Evolutionary conservation across 768 basidiomycete genomes (phyloP).

Genomic region (Leucosporidium yakuticum): DNA sequence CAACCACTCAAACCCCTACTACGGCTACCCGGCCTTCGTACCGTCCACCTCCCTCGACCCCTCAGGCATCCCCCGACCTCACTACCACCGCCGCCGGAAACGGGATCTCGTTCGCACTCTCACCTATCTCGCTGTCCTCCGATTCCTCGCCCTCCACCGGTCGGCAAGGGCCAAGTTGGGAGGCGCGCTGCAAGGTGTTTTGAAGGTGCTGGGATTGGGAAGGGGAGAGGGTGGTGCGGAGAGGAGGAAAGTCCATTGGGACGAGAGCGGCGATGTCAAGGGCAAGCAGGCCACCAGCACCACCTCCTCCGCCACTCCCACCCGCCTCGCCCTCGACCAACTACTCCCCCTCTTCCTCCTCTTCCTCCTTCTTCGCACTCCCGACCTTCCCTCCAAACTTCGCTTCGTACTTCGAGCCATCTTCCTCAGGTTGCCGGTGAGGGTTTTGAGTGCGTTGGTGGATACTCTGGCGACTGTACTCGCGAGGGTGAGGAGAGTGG

Average conservation of each 20-base stretch:
- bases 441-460: neutral
- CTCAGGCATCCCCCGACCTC: slow-evolving; percentile 20
- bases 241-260: slow-evolving; percentile 20
- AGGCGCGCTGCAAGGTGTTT: neutral
- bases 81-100: slow-evolving; percentile 33
- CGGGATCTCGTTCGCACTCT: slow-evolving; percentile 38
- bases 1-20: slow-evolving; percentile 36
- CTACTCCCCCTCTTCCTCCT: slow-evolving; percentile 16
- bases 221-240: neutral
- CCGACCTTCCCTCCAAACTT: slow-evolving; percentile 19
- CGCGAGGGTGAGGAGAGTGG: neutral
- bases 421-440: neutral
- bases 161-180: neutral
- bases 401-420: neutral
- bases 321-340: slow-evolving; percentile 10
- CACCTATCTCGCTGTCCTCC: slow-evolving; percentile 37
- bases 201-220: neutral
- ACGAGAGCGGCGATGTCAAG: no score
- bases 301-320: no score
- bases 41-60: slow-evolving; percentile 23
- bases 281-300: neutral
- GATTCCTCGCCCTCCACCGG: slow-evolving; percentile 36
- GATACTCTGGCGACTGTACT: neutral
- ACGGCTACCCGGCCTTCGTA: slow-evolving; percentile 34
- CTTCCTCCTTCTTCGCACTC: slow-evolving; percentile 23